phyloP scores from a whole-genome alignment of 495 filamentous ascomycete genomes.

The Recurvomyces mirabilis region DNA sequence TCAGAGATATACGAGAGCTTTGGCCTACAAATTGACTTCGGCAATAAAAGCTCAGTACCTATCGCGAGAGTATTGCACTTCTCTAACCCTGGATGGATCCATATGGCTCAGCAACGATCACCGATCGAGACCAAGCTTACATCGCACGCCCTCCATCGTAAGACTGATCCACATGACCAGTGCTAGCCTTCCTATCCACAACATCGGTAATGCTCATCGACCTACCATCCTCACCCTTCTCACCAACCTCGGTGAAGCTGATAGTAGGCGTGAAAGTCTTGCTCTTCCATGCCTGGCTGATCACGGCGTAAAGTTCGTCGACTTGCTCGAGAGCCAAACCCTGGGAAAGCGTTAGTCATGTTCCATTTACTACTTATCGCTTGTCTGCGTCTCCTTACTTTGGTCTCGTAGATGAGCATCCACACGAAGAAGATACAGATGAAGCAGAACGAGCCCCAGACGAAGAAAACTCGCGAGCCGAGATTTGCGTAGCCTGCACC shows the following conservation, averaged over 20 bases:
- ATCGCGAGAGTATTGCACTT: no score
- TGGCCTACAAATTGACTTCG: no score
- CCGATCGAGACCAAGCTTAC: no score
- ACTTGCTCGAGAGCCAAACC: constrained; percentile 30
- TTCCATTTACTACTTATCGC: constrained; percentile 16
- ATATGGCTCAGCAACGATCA: no score
- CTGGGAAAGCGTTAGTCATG: background rate
- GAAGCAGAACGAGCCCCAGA: constrained; percentile 20
- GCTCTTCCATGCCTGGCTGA: constrained; percentile 19
- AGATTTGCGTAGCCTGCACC: constrained; percentile 29
- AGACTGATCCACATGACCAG: background rate
- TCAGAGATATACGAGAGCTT: no score
- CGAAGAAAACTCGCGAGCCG: constrained; percentile 30
- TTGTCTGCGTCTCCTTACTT: no score
- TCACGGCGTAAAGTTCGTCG: constrained; percentile 32
- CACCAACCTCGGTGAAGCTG: background rate
- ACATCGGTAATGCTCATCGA: constrained; percentile 1
- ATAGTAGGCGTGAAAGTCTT: background rate
- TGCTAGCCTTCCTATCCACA: background rate
- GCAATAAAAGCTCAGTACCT: no score
- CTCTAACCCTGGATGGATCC: no score
- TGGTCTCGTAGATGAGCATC: constrained; percentile 35
- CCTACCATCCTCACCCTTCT: background rate
- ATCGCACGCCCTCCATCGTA: no score
- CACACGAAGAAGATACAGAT: constrained; percentile 32